Conservation (phyloP, 2,329 filamentous ascomycete genomes). For the Lecanoromycetidae sp. region DNA sequence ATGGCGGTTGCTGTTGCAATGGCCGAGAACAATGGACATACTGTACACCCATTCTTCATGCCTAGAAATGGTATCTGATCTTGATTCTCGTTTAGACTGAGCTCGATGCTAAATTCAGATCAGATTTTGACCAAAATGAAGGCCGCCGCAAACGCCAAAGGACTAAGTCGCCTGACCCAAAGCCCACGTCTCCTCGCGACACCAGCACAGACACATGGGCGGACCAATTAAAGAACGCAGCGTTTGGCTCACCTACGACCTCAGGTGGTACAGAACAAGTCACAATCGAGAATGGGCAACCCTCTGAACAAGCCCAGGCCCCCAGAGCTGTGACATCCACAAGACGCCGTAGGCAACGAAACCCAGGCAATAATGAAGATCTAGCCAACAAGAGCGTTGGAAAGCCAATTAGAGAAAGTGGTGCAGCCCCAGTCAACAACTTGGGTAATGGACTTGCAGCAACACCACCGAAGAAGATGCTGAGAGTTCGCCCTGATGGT, state of each 20-base stretch:
- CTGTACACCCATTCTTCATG: constrained; percentile 15
- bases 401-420: too few relatives aligned
- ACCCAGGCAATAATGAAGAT: too few relatives aligned
- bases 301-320: neutral
- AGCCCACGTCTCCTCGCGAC: neutral
- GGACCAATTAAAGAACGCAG: constrained; percentile 11
- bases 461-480: constrained; percentile 39
- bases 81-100: neutral
- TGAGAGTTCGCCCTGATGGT: constrained; percentile 33
- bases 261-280: neutral
- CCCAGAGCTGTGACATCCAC: too few relatives aligned
- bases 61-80: constrained; percentile 9
- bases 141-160: constrained; percentile 35
- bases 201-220: neutral
- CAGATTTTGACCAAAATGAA: constrained; percentile 21
- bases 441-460: too few relatives aligned
- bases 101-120: neutral
- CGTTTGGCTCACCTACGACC: neutral
- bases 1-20: constrained; percentile 14
- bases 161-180: constrained; percentile 24
- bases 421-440: too few relatives aligned
- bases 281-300: neutral
- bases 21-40: constrained; percentile 1
- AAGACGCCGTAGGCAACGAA: too few relatives aligned
- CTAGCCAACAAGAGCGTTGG: too few relatives aligned